Evolutionary conservation across 1,284 basidiomycete genomes (phyloP), one percentile per base, ranked within the genome.

Genomic region (Apiotrichum mycotoxinovorans): DNA sequence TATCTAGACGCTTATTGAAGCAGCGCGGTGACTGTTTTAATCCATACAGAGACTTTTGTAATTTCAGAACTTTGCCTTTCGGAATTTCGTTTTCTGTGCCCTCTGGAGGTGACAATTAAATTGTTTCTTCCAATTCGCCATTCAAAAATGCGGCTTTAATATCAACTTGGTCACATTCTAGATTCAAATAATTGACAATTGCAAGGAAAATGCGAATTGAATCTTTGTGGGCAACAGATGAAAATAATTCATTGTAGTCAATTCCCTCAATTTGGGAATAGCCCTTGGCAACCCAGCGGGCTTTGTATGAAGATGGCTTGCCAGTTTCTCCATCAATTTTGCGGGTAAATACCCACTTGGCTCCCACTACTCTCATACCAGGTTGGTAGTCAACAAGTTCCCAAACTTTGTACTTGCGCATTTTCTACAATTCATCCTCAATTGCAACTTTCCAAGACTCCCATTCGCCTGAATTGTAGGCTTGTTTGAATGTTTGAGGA

Each of bases 151-250:
- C 45, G 22, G 61, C 65, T 15, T 54, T 60, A 56, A 69, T 66
- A 51, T 69, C 65, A 23, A 67, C 62, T 54, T 66, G 65, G 48
- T 66, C 60, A 48, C 64, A 68, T 14, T 66, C 58, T 1, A 70
- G 43, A 45, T 65, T 38, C 35, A 58, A 52, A 26, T 67, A 47
- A 26, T 62, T 66, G 52, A 68, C 62, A 10, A 66, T 20, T 1
- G 64, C 35, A 3, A 69, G 47, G 35, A 69, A 60, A 3, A 66
- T 43, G 26, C 63, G 50, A 17, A 66, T 56, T 12, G 61, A 53
- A 50, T 66, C 62, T 44, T 65, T 65, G 57, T 65, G 66, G 1
- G 58, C 65, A 26, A 68, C 67, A 23, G 58, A 48, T 10, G 61
- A 52, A 35, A 48, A 64, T 2, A 55, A 25, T 20, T 67, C 65